phyloP scores from a whole-genome alignment of 2,329 filamentous ascomycete species.

The Furcasterigmium furcatum region DNA sequence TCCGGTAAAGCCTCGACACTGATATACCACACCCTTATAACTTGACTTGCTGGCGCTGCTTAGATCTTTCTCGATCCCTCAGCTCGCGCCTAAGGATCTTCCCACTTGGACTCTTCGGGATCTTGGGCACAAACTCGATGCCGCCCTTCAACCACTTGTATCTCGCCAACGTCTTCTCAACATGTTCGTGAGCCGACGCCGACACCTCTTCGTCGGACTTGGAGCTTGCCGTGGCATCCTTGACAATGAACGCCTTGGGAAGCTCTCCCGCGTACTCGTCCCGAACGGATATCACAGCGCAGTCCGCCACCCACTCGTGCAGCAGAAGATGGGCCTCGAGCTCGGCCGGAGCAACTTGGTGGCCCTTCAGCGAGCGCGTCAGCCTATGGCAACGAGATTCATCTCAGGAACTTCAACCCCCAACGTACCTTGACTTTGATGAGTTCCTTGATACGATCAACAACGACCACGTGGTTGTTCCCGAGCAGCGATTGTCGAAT shows the following conservation, averaged over 20 bases:
- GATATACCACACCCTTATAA: too few relatives aligned
- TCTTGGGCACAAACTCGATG: conserved; percentile 60
- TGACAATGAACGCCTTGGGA: conserved; percentile 54
- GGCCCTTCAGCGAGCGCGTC: neutral
- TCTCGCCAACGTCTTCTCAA: conserved; percentile 63
- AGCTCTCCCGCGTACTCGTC: conserved; percentile 50
- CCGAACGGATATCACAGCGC: conserved; percentile 64
- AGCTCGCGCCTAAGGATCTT: conserved; percentile 70
- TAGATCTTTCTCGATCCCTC: too few relatives aligned
- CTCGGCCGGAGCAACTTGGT: conserved; percentile 71
- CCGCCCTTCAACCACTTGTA: conserved; percentile 66
- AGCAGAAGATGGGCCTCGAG: conserved; percentile 65
- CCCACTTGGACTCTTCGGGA: conserved; percentile 72
- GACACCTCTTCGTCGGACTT: conserved; percentile 49
- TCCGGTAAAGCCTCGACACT: too few relatives aligned
- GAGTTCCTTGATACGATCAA: conserved; percentile 27
- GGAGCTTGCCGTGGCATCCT: conserved; percentile 28
- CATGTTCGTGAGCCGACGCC: conserved; percentile 53
- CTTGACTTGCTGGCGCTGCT: too few relatives aligned
- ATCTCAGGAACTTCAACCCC: neutral
- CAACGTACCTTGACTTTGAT: conserved; percentile 64
- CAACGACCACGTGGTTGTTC: conserved; percentile 16
- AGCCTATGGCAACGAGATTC: neutral
- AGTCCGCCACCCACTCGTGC: conserved; percentile 63
- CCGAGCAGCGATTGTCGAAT: conserved; percentile 61